Conservation (phyloP, 2,329 filamentous ascomycete species). For the Stagonosporopsis chrysanthemi region DNA sequence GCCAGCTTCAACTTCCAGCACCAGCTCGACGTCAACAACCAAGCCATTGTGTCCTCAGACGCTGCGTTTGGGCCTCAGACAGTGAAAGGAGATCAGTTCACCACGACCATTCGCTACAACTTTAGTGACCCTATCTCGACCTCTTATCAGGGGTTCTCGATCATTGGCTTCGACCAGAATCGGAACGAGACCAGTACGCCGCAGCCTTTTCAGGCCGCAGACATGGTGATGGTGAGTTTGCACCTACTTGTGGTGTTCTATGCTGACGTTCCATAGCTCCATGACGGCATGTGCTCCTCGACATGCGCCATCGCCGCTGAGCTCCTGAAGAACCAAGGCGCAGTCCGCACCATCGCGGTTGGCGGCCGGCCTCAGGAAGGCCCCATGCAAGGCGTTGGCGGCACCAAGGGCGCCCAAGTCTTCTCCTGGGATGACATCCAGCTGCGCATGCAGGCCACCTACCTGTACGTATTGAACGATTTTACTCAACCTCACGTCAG, state of each 20-base stretch:
- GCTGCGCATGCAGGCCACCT: conserved; percentile 41
- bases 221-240: conserved; percentile 49
- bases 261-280: conserved; percentile 30
- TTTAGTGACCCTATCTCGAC: conserved; percentile 43
- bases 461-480: conserved; percentile 25
- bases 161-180: conserved; percentile 43
- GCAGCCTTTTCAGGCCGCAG: conserved; percentile 48
- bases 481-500: not conserved
- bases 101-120: conserved; percentile 48
- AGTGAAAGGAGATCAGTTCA: conserved; percentile 46
- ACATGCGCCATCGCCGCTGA: conserved; percentile 58
- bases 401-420: conserved; percentile 54
- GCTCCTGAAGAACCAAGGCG: conserved; percentile 55
- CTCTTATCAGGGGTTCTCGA: conserved; percentile 39
- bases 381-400: conserved; percentile 56
- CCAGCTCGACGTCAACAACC: conserved; percentile 40
- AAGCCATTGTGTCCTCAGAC: conserved; percentile 43
- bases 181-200: conserved; percentile 40
- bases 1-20: conserved; percentile 45
- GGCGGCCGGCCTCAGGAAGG: conserved; percentile 53
- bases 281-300: conserved; percentile 56
- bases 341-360: conserved; percentile 53
- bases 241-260: not conserved
- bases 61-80: conserved; percentile 48
- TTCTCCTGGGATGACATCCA: conserved; percentile 46